Evolutionary conservation across 441 rosid genomes (phyloP).

Genomic region (Populus hybrid): DNA sequence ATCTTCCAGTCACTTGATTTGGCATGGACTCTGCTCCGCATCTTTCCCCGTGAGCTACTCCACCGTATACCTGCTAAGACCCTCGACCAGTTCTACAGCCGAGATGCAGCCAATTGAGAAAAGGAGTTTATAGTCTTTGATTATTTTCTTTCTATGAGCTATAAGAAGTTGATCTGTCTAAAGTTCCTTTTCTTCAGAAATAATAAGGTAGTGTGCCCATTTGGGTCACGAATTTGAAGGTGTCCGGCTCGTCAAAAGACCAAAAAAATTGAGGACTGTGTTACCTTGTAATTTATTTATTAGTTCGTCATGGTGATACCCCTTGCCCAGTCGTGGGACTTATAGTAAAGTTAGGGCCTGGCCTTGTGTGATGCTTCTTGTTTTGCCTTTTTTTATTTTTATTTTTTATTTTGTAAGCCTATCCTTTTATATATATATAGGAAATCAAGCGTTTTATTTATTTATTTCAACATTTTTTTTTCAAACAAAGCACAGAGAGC

Average conservation of each 20-base stretch:
- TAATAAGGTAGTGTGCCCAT: conserved; percentile 23
- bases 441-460: background rate
- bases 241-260: too few species aligned
- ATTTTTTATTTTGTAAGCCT: conserved; percentile 1
- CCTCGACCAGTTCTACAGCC: conserved; percentile 84
- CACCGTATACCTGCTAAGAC: conserved; percentile 81
- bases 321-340: background rate
- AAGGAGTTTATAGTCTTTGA: background rate
- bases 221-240: conserved; percentile 4
- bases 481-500: background rate
- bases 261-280: conserved; percentile 11
- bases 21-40: conserved; percentile 98
- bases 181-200: conserved; percentile 10
- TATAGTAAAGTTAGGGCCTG: conserved; percentile 4
- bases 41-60: conserved; percentile 56
- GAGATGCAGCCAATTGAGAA: conserved; percentile 59
- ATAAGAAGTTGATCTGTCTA: background rate
- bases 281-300: conserved; percentile 27
- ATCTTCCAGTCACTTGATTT: conserved; percentile 88
- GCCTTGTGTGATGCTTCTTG: conserved; percentile 13
- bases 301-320: background rate
- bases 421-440: background rate
- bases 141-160: conserved; percentile 16
- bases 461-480: background rate
- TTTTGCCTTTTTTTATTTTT: background rate